Evolutionary conservation across 768 basidiomycete genomes (phyloP), one percentile per base, ranked within the genome.

Genomic region (Tulasnella sp.): DNA sequence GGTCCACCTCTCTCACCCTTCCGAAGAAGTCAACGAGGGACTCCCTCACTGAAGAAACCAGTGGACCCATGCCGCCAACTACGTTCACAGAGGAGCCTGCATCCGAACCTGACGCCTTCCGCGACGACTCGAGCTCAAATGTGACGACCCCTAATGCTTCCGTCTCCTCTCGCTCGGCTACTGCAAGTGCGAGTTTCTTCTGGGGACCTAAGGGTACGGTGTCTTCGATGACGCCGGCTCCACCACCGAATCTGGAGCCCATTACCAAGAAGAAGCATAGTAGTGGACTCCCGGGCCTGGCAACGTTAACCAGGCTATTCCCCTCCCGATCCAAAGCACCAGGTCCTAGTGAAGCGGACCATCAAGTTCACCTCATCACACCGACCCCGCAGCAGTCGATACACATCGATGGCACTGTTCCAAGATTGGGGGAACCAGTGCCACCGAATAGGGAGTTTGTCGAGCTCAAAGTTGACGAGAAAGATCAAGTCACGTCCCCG

Each of bases 1-100:
- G 85, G 88, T 50, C 87, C 88, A 75, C 85, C 89, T 84, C 5
- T 84, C 85, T 80, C 85, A 84, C 81, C 80, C 79, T 72, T 34
- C 48, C 46, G 54, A 42, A 42, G 28, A 46, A 79, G 41, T 16
- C 78, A 40, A 80, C 79, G 54, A 78, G 24, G 81, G 82, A 73
- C 76, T 81, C 83, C 80, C 83, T 81, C 72, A 83, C 81, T 58
- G 83, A 82, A 64, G 28, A 18, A 7, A 28, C 34, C 28, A 69
- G 64, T 37, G 64, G 18, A 14, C 64, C 64, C 34, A 69, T 69
- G 64, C 34, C 83, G 80, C 40, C 84, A 81, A 58, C 81, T 82
- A 81, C 46, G 11, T 75, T 75, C 74, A 75, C 74, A 16, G 46
- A 42, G 74, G 74, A 75, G 40, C 74, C 74, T 44, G 46, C 74